Evolutionary conservation across 345 rosid species (phyloP), one percentile per base, ranked within the genome.

Genomic region (Leavenworthia alabamica): DNA sequence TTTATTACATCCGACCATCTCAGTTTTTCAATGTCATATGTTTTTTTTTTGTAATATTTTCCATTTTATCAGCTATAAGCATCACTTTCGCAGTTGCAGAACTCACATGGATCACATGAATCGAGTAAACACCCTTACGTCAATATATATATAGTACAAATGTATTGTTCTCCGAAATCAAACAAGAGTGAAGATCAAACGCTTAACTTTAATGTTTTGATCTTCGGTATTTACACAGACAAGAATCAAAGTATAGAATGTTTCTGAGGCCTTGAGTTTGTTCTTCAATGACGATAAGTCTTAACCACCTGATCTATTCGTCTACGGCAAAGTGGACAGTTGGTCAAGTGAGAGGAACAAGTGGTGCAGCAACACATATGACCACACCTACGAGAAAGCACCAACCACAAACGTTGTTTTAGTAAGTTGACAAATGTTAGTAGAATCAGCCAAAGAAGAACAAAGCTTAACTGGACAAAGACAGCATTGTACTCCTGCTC

Each of bases 301-400:
- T 77, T 87, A 42, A 93, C 96, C 55, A 81, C 80, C 72, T 79
- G 86, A 63, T 89, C 94, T 51, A 93, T 93, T 42, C 86, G 78
- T 73, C 86, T 80, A 58, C 97, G 81, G 62, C 97, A 87, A 57
- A 93, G 97, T 39, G 92, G 99, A 50, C 97, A 89, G 69, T 59
- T 82, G 62, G 79, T 78, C 78, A 93, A 67, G 44, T 82, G 88
- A 0, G 79, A 83, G 44, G 86, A 80, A 75, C 99, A 93, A 16
- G 85, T 7, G 8, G 59, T 79, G 74, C 99, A 93, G 60, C 97
- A 83, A 72, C 99, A 93, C 99, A 93, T 85, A 73, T 89, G 99
- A 52, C 94, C 99, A 67, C 99, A 93, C 82, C 96, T 93, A 79
- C 77, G 58, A 49, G 16, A 33, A 36, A 37, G 33, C 9, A 64